Percentiles rank a stretch among this genome's conserved stretches.
Evolutionary conservation across 2,329 filamentous ascomycete species (phyloP).

Genomic region (Botryosphaeria dothidea): DNA sequence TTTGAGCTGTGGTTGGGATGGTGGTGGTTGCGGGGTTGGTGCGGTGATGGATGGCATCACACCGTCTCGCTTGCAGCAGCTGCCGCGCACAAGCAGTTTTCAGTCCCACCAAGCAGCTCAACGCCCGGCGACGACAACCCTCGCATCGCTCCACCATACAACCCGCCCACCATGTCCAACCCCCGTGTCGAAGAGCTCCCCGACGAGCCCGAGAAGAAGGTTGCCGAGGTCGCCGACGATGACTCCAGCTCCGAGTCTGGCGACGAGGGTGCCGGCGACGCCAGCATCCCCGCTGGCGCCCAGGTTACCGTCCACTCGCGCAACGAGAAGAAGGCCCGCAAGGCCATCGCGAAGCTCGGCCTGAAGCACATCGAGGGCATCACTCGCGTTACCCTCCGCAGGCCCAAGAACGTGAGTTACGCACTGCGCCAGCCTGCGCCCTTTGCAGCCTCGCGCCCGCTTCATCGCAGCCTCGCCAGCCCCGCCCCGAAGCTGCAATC

Average conservation of each 20-base stretch:
- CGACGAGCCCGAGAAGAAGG: slow-evolving; percentile 80
- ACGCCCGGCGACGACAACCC: slow-evolving; percentile 21
- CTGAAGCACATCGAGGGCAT: slow-evolving; percentile 96
- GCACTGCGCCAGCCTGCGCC: background rate
- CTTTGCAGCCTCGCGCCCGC: background rate
- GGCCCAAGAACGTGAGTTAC: slow-evolving; percentile 94
- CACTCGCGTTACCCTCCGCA: slow-evolving; percentile 94
- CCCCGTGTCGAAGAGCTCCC: slow-evolving; percentile 96
- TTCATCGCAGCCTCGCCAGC: background rate
- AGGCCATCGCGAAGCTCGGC: slow-evolving; percentile 98
- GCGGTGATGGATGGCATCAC: slow-evolving; percentile 17
- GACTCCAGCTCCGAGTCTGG: slow-evolving; percentile 74
- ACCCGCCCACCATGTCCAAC: slow-evolving; percentile 78
- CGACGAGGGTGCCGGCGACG: slow-evolving; percentile 64
- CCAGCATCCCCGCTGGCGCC: slow-evolving; percentile 77
- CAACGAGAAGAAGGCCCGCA: slow-evolving; percentile 99
- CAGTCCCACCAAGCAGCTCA: slow-evolving; percentile 17
- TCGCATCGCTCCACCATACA: slow-evolving; percentile 27
- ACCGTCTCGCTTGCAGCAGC: slow-evolving; percentile 16
- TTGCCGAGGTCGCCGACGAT: slow-evolving; percentile 72
- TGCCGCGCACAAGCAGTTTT: slow-evolving; percentile 18
- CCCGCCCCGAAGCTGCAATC: background rate
- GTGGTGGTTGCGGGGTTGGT: slow-evolving; percentile 8
- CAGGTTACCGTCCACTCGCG: slow-evolving; percentile 92
- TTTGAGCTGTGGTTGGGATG: background rate